Base-by-base conservation (phyloP, 805 yeast genomes). In the Hanseniaspora opuntiae region DNA sequence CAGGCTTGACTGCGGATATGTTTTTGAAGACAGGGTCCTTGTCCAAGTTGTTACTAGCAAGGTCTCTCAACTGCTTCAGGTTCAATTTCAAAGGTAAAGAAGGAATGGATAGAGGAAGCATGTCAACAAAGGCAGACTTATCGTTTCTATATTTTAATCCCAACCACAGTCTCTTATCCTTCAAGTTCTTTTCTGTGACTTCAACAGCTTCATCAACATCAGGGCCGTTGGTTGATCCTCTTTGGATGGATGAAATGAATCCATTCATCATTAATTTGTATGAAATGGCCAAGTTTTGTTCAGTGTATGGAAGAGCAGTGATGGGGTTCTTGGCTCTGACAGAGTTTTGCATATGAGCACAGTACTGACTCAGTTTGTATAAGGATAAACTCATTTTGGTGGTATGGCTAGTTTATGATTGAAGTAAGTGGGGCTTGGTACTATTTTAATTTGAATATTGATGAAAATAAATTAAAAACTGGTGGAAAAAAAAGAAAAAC, bases 301-400 rank as follows among this genome's bases (percentile, higher is more conserved):
- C 81, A 14, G 89, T 78, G 71, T 82, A 84, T 25, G 96, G 96
- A 19, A 93, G 76, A 19, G 87, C 77, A 0, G 97, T 86, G 56
- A 82, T 66, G 11, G 90, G 75, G 44, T 80, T 70, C 62, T 79
- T 78, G 47, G 86, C 90, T 65, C 83, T 76, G 16, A 86, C 75
- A 60, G 90, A 86, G 69, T 93, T 93, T 67, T 87, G 94, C 57
- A 93, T 65, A 64, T 90, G 97, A 22, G 95, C 81, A 64, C 96
- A 86, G 42, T 84, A 74, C 70, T 87, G 77, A 14, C 90, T 93
- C 57, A 93, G 74, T 59, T 81, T 83, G 48, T 84, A 94, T 53
- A 89, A 74, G 33, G 96, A 88, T 96, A 90, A 88, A 33, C 53
- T n/a, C 60, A 56, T 32, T 12, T 24, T n/a, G 32, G 1, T 38